phyloP scores from a whole-genome alignment of 371 early-diverging fungal genomes.

The Rhizomucor miehei region DNA sequence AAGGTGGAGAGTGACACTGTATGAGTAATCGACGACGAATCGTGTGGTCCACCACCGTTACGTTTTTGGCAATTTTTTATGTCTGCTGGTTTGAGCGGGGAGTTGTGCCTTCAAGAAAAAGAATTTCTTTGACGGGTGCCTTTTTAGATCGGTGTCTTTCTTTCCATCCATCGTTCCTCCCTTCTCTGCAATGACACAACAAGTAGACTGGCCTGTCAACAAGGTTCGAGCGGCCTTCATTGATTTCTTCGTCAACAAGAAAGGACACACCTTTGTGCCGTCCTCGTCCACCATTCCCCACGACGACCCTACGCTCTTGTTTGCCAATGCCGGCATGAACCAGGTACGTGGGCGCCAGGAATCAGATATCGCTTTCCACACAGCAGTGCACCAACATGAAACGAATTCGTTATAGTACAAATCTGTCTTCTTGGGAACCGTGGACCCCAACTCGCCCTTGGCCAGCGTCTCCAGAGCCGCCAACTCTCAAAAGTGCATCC shows the following conservation, averaged over 20 bases:
- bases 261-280: conserved; percentile 82
- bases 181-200: conserved; percentile 3
- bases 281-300: conserved; percentile 95
- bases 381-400: neutral
- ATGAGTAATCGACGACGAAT: no score
- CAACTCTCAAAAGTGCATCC: conserved; percentile 98
- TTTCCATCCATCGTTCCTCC: neutral
- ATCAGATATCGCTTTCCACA: neutral
- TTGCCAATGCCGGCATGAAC: conserved; percentile 99
- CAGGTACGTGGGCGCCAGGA: conserved; percentile 79
- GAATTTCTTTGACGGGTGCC: no score
- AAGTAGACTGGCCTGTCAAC: conserved; percentile 70
- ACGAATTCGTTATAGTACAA: conserved; percentile 74
- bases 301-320: conserved; percentile 98
- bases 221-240: conserved; percentile 92
- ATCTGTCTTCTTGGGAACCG: conserved; percentile 96
- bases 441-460: conserved; percentile 88
- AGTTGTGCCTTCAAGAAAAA: no score
- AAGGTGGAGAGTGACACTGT: no score
- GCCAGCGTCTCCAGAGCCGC: conserved; percentile 90
- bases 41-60: no score
- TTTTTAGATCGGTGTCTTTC: neutral
- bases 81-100: no score
- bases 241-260: conserved; percentile 78
- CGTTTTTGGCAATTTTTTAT: no score